Percentiles rank a stretch among this genome's conserved stretches.
Evolutionary conservation across 2,329 filamentous ascomycete genomes (phyloP).

Genomic region (Fonsecaea pedrosoi): DNA sequence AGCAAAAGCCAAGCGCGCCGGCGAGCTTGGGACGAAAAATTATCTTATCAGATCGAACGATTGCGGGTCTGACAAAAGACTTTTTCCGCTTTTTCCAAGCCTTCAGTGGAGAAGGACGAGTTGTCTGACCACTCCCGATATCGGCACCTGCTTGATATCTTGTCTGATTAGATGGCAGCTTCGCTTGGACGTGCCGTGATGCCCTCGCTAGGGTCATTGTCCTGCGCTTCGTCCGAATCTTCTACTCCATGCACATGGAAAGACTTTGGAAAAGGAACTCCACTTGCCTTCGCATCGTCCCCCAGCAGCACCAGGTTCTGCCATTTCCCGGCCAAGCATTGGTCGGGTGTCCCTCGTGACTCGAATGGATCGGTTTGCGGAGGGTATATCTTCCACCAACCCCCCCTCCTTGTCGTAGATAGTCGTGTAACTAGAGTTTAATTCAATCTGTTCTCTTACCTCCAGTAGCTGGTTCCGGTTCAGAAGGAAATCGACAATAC

Average conservation of each 20-base stretch:
- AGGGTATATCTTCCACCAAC: not conserved
- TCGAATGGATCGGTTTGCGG: not conserved
- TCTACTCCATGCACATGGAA: not conserved
- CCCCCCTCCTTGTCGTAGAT: not conserved
- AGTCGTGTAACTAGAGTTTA: not conserved
- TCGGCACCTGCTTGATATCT: slow-evolving; percentile 25
- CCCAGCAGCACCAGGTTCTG: not conserved
- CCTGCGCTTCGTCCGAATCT: not conserved
- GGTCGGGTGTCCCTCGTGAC: not conserved
- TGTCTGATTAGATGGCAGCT: slow-evolving; percentile 32
- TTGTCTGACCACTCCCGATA: slow-evolving; percentile 16
- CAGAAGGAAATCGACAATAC: not conserved
- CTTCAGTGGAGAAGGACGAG: not conserved
- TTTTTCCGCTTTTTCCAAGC: not conserved
- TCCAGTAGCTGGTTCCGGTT: not conserved
- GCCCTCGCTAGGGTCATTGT: not conserved
- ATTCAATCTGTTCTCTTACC: not conserved
- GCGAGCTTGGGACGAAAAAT: slow-evolving; percentile 25
- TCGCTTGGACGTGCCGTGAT: slow-evolving; percentile 9
- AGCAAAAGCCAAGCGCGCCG: slow-evolving; percentile 1
- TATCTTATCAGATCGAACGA: slow-evolving; percentile 35
- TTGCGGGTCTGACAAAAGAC: slow-evolving; percentile 16
- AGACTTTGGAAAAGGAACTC: not conserved
- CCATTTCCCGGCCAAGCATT: not conserved
- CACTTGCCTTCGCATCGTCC: not conserved